These are phyloP conservation scores for Malus hybrid DNA, from an alignment of 331 rosid genomes.

Conservation along the genomic window DNA sequence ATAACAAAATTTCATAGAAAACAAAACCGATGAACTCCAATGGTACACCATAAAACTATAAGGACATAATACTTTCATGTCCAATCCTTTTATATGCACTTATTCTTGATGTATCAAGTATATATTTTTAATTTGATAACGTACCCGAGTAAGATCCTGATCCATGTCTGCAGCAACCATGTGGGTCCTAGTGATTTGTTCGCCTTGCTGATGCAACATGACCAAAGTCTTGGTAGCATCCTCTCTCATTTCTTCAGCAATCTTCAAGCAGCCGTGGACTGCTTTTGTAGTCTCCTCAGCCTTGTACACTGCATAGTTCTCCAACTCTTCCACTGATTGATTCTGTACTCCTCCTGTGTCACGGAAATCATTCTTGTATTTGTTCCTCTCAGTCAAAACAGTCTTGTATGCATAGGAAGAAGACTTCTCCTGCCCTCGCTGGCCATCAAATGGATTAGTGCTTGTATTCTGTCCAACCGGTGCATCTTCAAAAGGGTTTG, in stretches of 20 bases:
- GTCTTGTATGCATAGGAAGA: conserved; percentile 22
- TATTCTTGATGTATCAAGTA: neutral
- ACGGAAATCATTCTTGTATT: conserved; percentile 57
- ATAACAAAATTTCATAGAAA: neutral
- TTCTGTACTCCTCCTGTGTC: conserved; percentile 75
- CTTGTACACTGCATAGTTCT: conserved; percentile 70
- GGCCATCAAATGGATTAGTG: conserved; percentile 61
- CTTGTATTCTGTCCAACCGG: conserved; percentile 34
- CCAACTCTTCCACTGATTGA: conserved; percentile 80
- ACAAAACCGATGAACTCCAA: neutral
- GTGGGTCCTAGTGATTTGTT: conserved; percentile 84
- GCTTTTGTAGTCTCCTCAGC: conserved; percentile 79
- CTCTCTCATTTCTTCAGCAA: conserved; percentile 86
- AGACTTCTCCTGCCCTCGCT: conserved; percentile 29
- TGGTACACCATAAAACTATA: neutral
- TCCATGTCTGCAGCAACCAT: conserved; percentile 73
- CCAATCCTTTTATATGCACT: neutral
- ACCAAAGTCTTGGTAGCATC: conserved; percentile 78
- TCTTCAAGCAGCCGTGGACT: conserved; percentile 65
- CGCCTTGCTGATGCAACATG: conserved; percentile 79
- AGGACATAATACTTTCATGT: neutral
- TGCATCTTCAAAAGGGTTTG: conserved; percentile 50
- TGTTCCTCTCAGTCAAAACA: conserved; percentile 40
- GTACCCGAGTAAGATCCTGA: conserved; percentile 81
- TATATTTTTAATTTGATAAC: neutral